Evolutionary conservation across 1,284 basidiomycete genomes (phyloP), one percentile per base, ranked within the genome.

Genomic region (Peniophora sp.): DNA sequence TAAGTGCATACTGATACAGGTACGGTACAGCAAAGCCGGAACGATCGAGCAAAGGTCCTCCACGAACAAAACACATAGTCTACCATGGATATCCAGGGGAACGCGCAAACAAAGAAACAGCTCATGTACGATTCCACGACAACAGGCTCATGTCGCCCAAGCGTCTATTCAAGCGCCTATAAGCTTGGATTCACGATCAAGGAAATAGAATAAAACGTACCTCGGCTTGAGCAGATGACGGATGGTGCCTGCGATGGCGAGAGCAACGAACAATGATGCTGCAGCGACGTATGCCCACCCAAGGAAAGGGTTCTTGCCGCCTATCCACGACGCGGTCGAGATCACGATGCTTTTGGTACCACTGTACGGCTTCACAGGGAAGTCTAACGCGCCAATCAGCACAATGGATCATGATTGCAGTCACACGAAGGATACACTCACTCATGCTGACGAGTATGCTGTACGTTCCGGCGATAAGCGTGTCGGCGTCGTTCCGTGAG

Each of bases 331-430:
- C 2, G 96, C 92, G 0, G 96, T 99, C 47, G 92, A 94, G 58
- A 99, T 90, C 25, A 99, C 93, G 52, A 99, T 79, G 0, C 92
- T 93, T 70, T 99, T 99, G 11, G 95, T 98, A 43, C 97, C 97
- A 52, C 85, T 83, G 71, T 92, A 99, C 47, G 86, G 80, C 53
- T 80, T 74, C 45, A 99, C 96, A 3, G 97, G 97, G 71, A 89
- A 99, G 70, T 98, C 94, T 97, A 61, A 49, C 43, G 45, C 35
- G 44, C 38, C 12, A 20, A 20, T 41, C 38, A 49, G 20, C 36
- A 22, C n/a, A 19, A 19, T 22, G 32, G 19, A 44, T 35, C 25
- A 35, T 25, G 3, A n/a, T 22, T 9, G 20, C 34, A 19, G 45
- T 35, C 41, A 24, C 22, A n/a, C 24, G 44, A 51, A 19, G 47